Evolutionary conservation across 2,329 filamentous ascomycete species (phyloP).

Genomic region (Aspergillus candidus): DNA sequence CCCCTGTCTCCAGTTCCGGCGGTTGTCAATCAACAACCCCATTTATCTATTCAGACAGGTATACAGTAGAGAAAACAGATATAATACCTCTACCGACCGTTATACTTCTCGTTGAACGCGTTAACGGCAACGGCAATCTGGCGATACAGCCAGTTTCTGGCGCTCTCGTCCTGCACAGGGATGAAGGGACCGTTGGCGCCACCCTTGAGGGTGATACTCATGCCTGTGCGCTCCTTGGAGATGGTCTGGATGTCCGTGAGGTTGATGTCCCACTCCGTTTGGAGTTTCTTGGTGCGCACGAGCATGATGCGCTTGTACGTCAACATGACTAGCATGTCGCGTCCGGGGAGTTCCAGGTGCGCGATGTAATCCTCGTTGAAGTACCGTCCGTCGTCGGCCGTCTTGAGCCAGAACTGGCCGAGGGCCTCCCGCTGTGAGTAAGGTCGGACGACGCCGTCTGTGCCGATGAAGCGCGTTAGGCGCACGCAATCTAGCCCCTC

Average conservation of each 20-base stretch:
- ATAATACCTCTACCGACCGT: constrained; percentile 22
- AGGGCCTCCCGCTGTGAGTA: constrained; percentile 93
- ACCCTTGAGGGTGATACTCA: constrained; percentile 81
- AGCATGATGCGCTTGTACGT: constrained; percentile 85
- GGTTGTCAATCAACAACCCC: too few species aligned
- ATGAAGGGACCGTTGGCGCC: constrained; percentile 93
- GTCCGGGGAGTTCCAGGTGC: constrained; percentile 82
- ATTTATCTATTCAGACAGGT: too few species aligned
- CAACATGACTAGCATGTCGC: constrained; percentile 85
- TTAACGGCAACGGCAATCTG: constrained; percentile 62
- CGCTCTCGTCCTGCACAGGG: constrained; percentile 81
- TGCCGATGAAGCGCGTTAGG: constrained; percentile 84
- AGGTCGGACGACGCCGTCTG: constrained; percentile 87
- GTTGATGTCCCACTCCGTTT: constrained; percentile 91
- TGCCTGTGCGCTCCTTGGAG: constrained; percentile 88
- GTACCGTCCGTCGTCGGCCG: constrained; percentile 92
- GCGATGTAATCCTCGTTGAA: constrained; percentile 98
- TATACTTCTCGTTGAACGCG: constrained; percentile 62
- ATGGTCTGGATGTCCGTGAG: constrained; percentile 96
- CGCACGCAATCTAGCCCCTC: constrained; percentile 91
- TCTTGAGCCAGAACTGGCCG: constrained; percentile 98
- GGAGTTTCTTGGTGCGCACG: constrained; percentile 76
- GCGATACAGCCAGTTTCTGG: constrained; percentile 60
- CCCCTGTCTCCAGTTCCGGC: too few species aligned
- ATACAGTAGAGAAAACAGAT: not conserved